Base-by-base conservation (phyloP, 768 basidiomycete genomes). In the Mycena amicta region DNA sequence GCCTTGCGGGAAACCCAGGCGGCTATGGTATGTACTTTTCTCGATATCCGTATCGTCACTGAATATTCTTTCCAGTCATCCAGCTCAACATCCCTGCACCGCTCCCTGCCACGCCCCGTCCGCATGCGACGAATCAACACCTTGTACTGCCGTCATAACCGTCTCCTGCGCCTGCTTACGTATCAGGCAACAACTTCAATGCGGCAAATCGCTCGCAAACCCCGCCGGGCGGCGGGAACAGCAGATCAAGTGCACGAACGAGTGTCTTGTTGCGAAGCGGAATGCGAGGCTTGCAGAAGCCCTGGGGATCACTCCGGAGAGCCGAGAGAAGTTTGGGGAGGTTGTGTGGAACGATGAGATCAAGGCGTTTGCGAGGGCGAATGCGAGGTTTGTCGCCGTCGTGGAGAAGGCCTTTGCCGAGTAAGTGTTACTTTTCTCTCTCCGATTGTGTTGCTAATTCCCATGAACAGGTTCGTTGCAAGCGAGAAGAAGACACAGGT, bases 281-380 rank as follows among this genome's bases (percentile, higher is more conserved):
- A 98, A 97, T 65, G 92, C 88, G 0, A 77, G 85, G 31, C 74
- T 99, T 6, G 97, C 97, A 0, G 93, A 95, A 37, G 97, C 97
- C 1, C 74, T 99, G 4, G 95, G 95, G 0, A 96, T 98, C 66
- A 87, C 75, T 37, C 71, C 81, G 16, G 80, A 85, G 43, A 73
- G 70, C 5, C 74, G 77, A 18, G 81, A 77, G 47, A 71, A 73
- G 60, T 66, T 57, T 12, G 64, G 63, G 20, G 72, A 74, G 50
- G 81, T 80, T 50, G 76, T 73, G 3, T 96, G 91, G 70, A 71
- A 73, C 22, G 80, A 86, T 2, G 90, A 92, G 41, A 66, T 95
- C 22, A 70, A 85, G 1, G 72, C 69, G 2, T 88, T 88, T 67
- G 90, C 83, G 18, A 77, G 77, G 41, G 78, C 76, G 1, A 86